Percentiles rank a stretch among this genome's conserved stretches.
These are phyloP conservation scores for Phytophthora capsici DNA, from an alignment of 352 stramenopile species.

Conservation along the genomic window DNA sequence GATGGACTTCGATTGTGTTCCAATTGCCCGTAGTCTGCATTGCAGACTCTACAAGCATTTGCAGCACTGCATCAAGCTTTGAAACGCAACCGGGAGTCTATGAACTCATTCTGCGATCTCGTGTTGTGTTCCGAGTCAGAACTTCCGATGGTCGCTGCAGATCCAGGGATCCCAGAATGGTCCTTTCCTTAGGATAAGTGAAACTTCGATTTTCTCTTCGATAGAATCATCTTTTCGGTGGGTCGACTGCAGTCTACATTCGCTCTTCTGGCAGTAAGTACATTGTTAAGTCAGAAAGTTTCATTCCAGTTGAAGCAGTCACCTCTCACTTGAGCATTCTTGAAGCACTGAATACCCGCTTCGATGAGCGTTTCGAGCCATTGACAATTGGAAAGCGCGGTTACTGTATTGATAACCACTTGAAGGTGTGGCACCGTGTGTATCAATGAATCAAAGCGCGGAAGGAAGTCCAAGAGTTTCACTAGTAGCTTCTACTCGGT, in stretches of 20 bases:
- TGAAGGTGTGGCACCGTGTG: too few relatives aligned
- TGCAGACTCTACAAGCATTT: too few relatives aligned
- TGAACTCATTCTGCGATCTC: too few relatives aligned
- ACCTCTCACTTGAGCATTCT: background rate
- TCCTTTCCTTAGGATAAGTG: background rate
- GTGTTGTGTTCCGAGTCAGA: too few relatives aligned
- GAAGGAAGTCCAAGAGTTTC: background rate
- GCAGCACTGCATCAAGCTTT: too few relatives aligned
- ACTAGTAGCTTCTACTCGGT: too few relatives aligned
- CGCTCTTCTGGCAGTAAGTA: too few relatives aligned
- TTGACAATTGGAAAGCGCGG: background rate
- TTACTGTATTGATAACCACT: background rate
- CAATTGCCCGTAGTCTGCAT: too few relatives aligned
- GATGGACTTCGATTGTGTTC: too few relatives aligned
- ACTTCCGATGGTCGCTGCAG: background rate
- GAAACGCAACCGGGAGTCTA: too few relatives aligned
- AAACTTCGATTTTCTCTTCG: constrained; percentile 4
- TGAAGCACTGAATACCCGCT: background rate
- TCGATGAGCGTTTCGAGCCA: constrained; percentile 1
- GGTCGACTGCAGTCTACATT: background rate
- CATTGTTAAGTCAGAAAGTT: background rate
- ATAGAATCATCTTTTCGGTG: constrained; percentile 8
- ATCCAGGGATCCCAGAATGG: constrained; percentile 3
- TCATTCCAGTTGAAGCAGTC: background rate
- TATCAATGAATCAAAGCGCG: background rate